Base-by-base conservation (phyloP, 495 filamentous ascomycete species). In the Penicillium bialowiezense region DNA sequence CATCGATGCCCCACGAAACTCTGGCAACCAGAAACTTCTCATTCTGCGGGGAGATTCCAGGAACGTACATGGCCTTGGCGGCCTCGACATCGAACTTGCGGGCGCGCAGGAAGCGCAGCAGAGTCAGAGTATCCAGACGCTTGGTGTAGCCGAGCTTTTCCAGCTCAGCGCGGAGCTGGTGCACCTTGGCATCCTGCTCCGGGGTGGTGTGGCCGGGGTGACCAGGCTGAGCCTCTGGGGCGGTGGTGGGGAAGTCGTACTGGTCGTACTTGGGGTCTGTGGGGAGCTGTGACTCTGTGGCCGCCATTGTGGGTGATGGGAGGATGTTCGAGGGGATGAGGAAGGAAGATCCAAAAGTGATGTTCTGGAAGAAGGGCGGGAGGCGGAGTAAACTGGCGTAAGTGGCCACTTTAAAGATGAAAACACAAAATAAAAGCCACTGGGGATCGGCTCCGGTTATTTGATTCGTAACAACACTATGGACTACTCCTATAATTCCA, bases 231-330 rank as follows among this genome's bases (percentile, higher is more conserved):
- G 76, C 59, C 38, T 79, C 77, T 32, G 89, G 83, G 35, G 85
- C 81, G 19, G 78, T 90, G 43, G 84, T 91, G 42, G 93, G 93
- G 73, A 77, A 97, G 64, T 96, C 92, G 74, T 95, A 96, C 73
- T 92, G 70, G 71, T 98, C 92, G 77, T 97, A 97, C 71, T 95
- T 96, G 58, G 89, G 77, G 67, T 95, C 87, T 45, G 83, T 74
- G 64, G 84, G 71, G 67, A 88, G 41, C 54, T 68, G 54, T 20
- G 57, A 47, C 39, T 69, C 62, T 33, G 59, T 46, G 36, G 64
- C 62, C 24, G 71, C 67, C 72, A 79, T 79, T 51, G 51, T 72
- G 58, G n/a, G 58, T 48, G 29, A 39, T 45, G 54, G 48, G 47
- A 44, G 26, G 51, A 15, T 39, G 39, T 46, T 40, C 38, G 37